Evolutionary conservation across 768 basidiomycete genomes (phyloP).

Genomic region (Amanita brunnescens): DNA sequence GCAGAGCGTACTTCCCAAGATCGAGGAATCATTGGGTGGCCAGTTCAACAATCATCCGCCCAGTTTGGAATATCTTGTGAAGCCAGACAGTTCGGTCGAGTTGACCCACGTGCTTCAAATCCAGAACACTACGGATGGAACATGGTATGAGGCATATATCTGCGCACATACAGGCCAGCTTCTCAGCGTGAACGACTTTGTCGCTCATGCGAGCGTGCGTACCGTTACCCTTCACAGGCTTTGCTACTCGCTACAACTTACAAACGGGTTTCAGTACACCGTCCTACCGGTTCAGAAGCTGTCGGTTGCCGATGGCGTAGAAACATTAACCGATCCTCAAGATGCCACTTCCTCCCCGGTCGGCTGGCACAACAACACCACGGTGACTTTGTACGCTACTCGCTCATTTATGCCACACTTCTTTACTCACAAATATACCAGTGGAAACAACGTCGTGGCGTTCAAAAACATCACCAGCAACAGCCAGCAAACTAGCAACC

Average conservation of each 20-base stretch:
- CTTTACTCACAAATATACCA: no score
- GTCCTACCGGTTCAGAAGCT: constrained; percentile 40
- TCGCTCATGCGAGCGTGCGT: no score
- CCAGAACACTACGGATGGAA: constrained; percentile 23
- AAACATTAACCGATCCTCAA: constrained; percentile 39
- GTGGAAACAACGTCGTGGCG: no score
- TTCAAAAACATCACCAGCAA: constrained; percentile 21
- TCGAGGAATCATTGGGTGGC: no score
- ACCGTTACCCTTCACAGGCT: no score
- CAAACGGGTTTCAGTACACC: constrained; percentile 20
- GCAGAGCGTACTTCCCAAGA: constrained; percentile 27
- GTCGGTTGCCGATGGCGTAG: constrained; percentile 34
- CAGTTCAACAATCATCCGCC: no score
- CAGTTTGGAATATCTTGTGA: constrained; percentile 35
- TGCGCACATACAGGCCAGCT: constrained; percentile 45
- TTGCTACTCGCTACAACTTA: constrained; percentile 28
- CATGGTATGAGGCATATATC: constrained; percentile 52
- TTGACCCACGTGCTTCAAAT: constrained; percentile 35
- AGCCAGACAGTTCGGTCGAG: constrained; percentile 24
- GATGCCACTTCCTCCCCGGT: constrained; percentile 36
- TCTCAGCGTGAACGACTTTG: constrained; percentile 40
- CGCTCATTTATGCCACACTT: no score
- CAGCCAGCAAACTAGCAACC: constrained; percentile 18
- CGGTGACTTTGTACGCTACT: constrained; percentile 18
- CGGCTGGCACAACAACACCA: constrained; percentile 28